These are phyloP conservation scores for Spizellomyces punctatus DNA, from an alignment of 192 early-diverging fungal species.

Conservation along the genomic window DNA sequence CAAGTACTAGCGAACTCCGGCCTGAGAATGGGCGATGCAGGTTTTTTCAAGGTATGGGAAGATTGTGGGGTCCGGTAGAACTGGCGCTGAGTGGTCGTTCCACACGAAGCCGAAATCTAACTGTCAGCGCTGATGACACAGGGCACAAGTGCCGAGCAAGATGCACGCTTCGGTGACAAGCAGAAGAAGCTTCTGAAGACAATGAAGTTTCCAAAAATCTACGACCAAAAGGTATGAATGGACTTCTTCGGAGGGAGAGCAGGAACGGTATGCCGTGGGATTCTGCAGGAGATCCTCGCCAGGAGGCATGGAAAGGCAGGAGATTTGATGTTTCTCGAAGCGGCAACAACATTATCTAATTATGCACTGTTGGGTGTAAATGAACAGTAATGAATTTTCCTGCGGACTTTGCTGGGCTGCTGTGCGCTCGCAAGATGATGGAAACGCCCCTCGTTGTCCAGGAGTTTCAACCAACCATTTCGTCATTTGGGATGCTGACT, in stretches of 20 bases:
- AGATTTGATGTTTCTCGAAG: too few species aligned
- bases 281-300: background rate
- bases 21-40: constrained; percentile 52
- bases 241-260: constrained; percentile 34
- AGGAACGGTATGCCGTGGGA: background rate
- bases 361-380: too few species aligned
- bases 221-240: constrained; percentile 66
- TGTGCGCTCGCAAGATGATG: too few species aligned
- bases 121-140: background rate
- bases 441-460: too few species aligned
- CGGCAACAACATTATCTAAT: too few species aligned
- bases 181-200: constrained; percentile 77
- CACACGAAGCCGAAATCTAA: background rate
- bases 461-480: too few species aligned
- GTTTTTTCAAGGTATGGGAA: constrained; percentile 56
- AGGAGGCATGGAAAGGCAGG: background rate
- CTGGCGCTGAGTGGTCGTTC: background rate
- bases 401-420: too few species aligned
- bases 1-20: background rate
- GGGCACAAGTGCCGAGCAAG: constrained; percentile 76
- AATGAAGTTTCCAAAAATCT: constrained; percentile 81
- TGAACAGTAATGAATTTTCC: too few species aligned
- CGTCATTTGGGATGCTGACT: too few species aligned
- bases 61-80: background rate
- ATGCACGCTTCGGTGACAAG: constrained; percentile 79